Percentiles rank a stretch among this genome's conserved stretches.
phyloP scores from a whole-genome alignment of 768 basidiomycete genomes.

The Mycena metata region DNA sequence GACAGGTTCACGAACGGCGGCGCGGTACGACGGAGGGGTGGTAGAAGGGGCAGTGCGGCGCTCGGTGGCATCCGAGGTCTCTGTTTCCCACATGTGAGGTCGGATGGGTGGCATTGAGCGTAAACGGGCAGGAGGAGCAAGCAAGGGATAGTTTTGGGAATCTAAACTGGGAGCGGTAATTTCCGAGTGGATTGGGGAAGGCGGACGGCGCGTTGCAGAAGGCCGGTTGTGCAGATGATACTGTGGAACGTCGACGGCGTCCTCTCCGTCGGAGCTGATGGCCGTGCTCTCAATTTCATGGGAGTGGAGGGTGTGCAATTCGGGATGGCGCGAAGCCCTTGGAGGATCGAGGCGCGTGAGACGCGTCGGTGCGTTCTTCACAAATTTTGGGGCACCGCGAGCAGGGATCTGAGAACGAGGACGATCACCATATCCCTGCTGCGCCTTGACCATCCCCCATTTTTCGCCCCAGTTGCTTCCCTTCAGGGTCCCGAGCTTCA shows the following conservation, averaged over 20 bases:
- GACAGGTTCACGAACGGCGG: conserved; percentile 50
- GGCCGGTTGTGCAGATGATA: conserved; percentile 28
- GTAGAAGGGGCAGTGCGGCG: conserved; percentile 54
- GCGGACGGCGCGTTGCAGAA: conserved; percentile 10
- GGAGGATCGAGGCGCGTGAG: conserved; percentile 32
- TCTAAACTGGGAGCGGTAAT: conserved; percentile 18
- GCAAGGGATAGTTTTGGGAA: conserved; percentile 25
- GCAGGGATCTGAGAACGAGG: conserved; percentile 28
- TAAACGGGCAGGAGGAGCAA: conserved; percentile 24
- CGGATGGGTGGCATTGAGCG: conserved; percentile 27
- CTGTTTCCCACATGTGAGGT: conserved; percentile 24
- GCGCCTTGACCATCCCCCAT: conserved; percentile 79
- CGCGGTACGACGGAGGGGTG: conserved; percentile 65
- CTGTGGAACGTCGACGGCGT: conserved; percentile 42
- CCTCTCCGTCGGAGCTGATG: conserved; percentile 17
- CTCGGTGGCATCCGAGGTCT: conserved; percentile 46
- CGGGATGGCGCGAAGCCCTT: conserved; percentile 46
- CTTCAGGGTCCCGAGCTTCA: conserved; percentile 87
- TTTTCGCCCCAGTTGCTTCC: conserved; percentile 86
- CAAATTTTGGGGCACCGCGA: conserved; percentile 19
- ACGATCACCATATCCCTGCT: conserved; percentile 56
- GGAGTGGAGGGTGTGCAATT: conserved; percentile 59
- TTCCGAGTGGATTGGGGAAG: conserved; percentile 23
- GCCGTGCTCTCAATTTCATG: conserved; percentile 40
- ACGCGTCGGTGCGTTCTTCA: conserved; percentile 27